Percentiles rank a stretch among this genome's conserved stretches.
Evolutionary conservation across 75 land plant genomes (phyloP).

Genomic region (Picea glauca): DNA sequence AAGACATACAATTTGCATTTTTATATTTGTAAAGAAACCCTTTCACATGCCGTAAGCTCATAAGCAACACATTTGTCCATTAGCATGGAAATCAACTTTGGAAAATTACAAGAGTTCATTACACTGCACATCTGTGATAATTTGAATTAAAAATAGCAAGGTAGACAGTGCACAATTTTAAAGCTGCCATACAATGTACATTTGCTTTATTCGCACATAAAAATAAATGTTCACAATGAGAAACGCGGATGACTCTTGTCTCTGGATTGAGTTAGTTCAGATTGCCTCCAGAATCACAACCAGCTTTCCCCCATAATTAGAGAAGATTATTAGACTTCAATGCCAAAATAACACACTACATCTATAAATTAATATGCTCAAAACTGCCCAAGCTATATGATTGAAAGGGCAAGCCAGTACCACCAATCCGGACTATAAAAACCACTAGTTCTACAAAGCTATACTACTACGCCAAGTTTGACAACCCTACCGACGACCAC

Average conservation of each 20-base stretch:
- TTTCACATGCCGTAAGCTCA: too few species aligned
- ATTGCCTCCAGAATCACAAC: background rate
- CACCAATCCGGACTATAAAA: background rate
- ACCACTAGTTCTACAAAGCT: background rate
- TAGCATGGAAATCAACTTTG: too few species aligned
- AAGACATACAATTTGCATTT: too few species aligned
- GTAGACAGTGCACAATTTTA: background rate
- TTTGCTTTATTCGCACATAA: background rate
- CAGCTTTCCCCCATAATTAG: background rate
- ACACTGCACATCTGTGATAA: too few species aligned
- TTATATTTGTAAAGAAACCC: too few species aligned
- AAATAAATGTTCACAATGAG: background rate
- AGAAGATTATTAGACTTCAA: constrained; percentile 5
- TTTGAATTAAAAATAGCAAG: background rate
- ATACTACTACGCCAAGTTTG: too few species aligned
- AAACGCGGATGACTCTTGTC: background rate
- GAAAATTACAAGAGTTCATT: too few species aligned
- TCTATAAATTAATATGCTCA: constrained; percentile 8
- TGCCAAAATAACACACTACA: background rate
- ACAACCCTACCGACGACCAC: constrained; percentile 40
- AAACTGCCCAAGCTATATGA: background rate
- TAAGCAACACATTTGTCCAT: too few species aligned
- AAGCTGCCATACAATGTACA: background rate
- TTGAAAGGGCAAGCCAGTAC: background rate
- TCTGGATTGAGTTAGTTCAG: background rate